A percentile compares a stretch with the other conserved stretches of the same genome.
phyloP scores from a whole-genome alignment of 2,329 filamentous ascomycete genomes.

The Aureobasidium sp. region DNA sequence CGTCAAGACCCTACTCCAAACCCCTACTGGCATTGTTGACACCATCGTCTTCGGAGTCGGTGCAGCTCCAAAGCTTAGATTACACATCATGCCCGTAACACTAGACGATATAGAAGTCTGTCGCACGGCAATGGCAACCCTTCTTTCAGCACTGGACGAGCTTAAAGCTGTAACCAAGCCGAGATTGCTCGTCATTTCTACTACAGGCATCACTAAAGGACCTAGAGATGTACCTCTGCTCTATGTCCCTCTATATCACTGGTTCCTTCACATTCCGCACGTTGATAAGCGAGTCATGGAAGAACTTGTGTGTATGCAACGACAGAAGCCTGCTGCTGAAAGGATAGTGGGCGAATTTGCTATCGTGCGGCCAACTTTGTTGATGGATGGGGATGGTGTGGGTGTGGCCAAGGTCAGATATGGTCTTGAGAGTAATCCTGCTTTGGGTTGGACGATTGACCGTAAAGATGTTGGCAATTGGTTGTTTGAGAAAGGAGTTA shows the following conservation, averaged over 20 bases:
- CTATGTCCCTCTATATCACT: constrained; percentile 28
- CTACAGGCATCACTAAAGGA: constrained; percentile 28
- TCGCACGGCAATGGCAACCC: constrained; percentile 22
- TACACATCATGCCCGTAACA: constrained; percentile 22
- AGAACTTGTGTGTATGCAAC: constrained; percentile 21
- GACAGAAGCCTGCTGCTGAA: constrained; percentile 15
- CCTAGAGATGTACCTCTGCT: constrained; percentile 30
- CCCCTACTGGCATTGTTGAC: constrained; percentile 27
- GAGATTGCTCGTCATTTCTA: constrained; percentile 26
- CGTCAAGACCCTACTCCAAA: constrained; percentile 32
- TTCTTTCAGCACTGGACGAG: constrained; percentile 25
- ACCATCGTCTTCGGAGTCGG: constrained; percentile 43
- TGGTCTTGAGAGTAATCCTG: constrained; percentile 26
- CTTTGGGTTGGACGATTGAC: constrained; percentile 30
- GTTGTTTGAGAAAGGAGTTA: constrained; percentile 29
- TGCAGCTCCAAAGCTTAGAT: constrained; percentile 21
- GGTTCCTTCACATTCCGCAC: constrained; percentile 28
- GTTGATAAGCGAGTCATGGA: constrained; percentile 33
- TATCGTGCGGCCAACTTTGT: constrained; percentile 29
- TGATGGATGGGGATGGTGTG: constrained; percentile 24
- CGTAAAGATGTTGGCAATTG: constrained; percentile 33
- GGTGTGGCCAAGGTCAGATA: constrained; percentile 24
- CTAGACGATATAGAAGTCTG: constrained; percentile 29
- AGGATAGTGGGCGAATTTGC: constrained; percentile 23
- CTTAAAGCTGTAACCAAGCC: constrained; percentile 19